These are phyloP conservation scores for Pythium guiyangense DNA, from an alignment of 352 stramenopile species.

Conservation along the genomic window DNA sequence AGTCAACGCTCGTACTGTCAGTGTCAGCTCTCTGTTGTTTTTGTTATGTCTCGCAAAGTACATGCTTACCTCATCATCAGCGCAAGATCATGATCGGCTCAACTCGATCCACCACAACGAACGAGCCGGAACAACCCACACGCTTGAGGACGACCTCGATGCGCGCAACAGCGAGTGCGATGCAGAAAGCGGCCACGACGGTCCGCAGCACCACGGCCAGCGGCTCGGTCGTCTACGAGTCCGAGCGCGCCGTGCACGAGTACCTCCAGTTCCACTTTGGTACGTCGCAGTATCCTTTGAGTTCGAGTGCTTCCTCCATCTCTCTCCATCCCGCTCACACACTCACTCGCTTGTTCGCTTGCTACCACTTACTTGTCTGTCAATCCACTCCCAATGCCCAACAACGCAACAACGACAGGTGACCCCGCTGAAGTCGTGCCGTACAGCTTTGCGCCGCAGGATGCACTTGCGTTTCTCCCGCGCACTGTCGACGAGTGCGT, in stretches of 20 bases:
- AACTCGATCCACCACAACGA: not conserved
- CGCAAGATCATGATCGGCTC: not conserved
- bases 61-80: not conserved
- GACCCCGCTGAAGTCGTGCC: slow-evolving; percentile 60
- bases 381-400: not conserved
- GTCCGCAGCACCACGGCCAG: slow-evolving; percentile 86
- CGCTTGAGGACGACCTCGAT: not conserved
- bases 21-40: no score
- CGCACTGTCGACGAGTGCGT: slow-evolving; percentile 75
- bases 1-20: not conserved
- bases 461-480: slow-evolving; percentile 86
- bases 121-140: not conserved
- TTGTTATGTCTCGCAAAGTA: no score
- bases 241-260: slow-evolving; percentile 80
- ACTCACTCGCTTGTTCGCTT: not conserved
- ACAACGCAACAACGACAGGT: no score
- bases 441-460: slow-evolving; percentile 62
- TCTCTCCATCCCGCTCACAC: not conserved
- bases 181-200: slow-evolving; percentile 10
- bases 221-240: slow-evolving; percentile 86
- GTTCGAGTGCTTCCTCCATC: no score
- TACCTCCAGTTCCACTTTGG: slow-evolving; percentile 92
- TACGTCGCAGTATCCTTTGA: no score
- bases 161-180: slow-evolving; percentile 13
- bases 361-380: no score